phyloP scores from a whole-genome alignment of 768 basidiomycete species.

The Kwoniella dendrophila region DNA sequence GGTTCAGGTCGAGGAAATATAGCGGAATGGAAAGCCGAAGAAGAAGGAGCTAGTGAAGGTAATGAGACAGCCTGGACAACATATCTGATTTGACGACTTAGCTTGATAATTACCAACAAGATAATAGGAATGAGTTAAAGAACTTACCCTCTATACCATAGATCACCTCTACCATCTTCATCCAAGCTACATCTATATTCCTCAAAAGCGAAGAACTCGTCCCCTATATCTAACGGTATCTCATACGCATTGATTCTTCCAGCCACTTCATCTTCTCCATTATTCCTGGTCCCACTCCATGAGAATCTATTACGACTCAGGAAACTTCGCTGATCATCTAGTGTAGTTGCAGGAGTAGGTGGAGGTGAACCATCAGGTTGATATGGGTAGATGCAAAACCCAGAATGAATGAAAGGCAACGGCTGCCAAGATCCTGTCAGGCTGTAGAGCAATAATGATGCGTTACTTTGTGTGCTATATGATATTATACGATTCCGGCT shows the following conservation, averaged over 20 bases:
- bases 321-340: conserved; percentile 17
- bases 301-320: conserved; percentile 31
- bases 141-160: conserved; percentile 93
- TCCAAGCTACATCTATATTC: conserved; percentile 70
- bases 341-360: conserved; percentile 46
- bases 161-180: conserved; percentile 66
- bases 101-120: conserved; percentile 8
- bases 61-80: conserved; percentile 62
- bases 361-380: conserved; percentile 60
- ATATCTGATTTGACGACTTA: conserved; percentile 62
- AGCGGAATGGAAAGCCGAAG: conserved; percentile 2
- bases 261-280: conserved; percentile 9
- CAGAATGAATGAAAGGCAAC: conserved; percentile 77
- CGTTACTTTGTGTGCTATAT: neutral
- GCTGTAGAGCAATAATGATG: neutral
- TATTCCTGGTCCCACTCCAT: conserved; percentile 29
- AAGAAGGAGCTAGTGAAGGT: conserved; percentile 12
- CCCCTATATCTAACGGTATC: conserved; percentile 79
- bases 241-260: conserved; percentile 40
- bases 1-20: conserved; percentile 47
- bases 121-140: conserved; percentile 1
- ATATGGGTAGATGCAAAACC: conserved; percentile 84
- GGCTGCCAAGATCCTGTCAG: conserved; percentile 62
- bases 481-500: too few relatives aligned
- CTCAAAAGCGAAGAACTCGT: conserved; percentile 97